Base-by-base conservation (phyloP, 2,329 filamentous ascomycete genomes). In the Exophiala lecanii-corni region DNA sequence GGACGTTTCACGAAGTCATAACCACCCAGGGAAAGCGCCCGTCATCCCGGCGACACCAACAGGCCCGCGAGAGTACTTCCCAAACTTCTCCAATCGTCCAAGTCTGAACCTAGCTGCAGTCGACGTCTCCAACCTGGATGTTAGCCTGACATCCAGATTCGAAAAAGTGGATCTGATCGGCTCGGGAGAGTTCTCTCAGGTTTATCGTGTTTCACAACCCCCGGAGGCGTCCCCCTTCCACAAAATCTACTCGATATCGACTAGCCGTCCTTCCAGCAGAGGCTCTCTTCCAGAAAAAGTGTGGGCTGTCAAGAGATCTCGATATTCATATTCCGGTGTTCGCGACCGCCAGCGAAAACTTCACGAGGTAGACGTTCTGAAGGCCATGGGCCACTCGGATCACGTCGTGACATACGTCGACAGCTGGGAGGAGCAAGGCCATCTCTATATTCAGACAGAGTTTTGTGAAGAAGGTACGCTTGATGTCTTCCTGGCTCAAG, bases 401-500 rank as follows among this genome's bases (percentile, higher is more conserved):
- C 89, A 98, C 63, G 78, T 97, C 40, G 73, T 98, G 39, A 81
- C 86, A 50, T 85, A 91, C 55, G 73, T 89, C 41, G 82, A 94
- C 57, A 83, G 82, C 61, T 98, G 92, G 92, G 91, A 96, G 65
- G 76, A 84, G 47, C 80, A 86, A 54, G 78, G 78, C 43, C 82
- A 91, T 59, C 76, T 98, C 7, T 98, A 96, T 68, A 97, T 98
- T 48, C 91, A 97, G 69, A 97, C 91, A 0, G 92, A 98, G 60
- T 97, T 83, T 61, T 98, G 92, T 59, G 89, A 96, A 62, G 88
- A 95, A 61, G 92, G 92, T 12, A 94, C 87, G 48, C 71, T 98
- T 32, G 85, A 94, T 61, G 76, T 81, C 12, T 98, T 97, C 61
- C 74, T 98, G 20, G 76, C 79, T n/a, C 79, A 84, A 45, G 80